phyloP scores from a whole-genome alignment of 306 rosid genomes.

The Spatholobus suberectus region DNA sequence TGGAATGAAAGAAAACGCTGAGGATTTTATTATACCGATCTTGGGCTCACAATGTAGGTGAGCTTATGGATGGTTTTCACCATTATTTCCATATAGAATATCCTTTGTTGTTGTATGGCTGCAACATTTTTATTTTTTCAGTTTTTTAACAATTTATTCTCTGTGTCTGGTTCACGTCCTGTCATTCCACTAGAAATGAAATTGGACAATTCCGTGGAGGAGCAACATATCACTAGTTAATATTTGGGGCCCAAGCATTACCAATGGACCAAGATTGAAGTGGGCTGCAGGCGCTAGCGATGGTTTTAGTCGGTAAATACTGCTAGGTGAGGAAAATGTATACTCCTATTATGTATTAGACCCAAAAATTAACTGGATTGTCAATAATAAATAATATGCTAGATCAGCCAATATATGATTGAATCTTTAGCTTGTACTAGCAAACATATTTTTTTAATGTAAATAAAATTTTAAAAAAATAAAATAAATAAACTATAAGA shows the following conservation, averaged over 20 bases:
- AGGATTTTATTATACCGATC: slow-evolving; percentile 23
- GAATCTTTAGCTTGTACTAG: too few species aligned
- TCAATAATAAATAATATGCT: neutral
- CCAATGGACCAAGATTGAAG: neutral
- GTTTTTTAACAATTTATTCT: neutral
- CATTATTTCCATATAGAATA: slow-evolving; percentile 33
- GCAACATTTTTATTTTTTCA: slow-evolving; percentile 14
- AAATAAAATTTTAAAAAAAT: too few species aligned
- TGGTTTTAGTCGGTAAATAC: neutral
- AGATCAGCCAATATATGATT: neutral
- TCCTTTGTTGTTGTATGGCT: slow-evolving; percentile 36
- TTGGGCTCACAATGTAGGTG: slow-evolving; percentile 5
- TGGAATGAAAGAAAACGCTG: neutral
- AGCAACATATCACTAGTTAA: neutral
- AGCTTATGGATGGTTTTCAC: neutral
- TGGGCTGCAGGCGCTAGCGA: neutral
- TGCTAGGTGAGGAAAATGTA: neutral
- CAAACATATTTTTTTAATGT: too few species aligned
- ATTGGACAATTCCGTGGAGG: neutral
- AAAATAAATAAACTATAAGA: neutral
- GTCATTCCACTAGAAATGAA: slow-evolving; percentile 28
- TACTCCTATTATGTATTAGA: too few species aligned
- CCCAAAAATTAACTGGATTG: too few species aligned
- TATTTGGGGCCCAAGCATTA: slow-evolving; percentile 2
- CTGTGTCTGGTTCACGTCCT: slow-evolving; percentile 43